These are phyloP conservation scores for Penicillium ochrochloron DNA, from an alignment of 495 filamentous ascomycete species.

Conservation along the genomic window DNA sequence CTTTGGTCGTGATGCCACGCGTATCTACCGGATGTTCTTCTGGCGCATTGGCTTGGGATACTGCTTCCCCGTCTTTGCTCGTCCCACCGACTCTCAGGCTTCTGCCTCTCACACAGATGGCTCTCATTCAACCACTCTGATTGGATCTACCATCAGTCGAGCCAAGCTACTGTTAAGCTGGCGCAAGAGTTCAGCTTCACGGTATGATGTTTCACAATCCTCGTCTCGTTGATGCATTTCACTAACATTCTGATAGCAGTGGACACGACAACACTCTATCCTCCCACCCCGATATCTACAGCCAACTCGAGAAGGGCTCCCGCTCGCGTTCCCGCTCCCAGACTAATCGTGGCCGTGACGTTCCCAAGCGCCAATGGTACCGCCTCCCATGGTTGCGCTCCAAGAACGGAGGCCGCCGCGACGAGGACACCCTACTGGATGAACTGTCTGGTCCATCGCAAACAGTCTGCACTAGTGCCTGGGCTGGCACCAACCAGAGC, in stretches of 20 bases:
- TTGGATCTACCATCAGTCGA: conserved; percentile 29
- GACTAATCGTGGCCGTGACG: no score
- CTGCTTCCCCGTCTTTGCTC: conserved; percentile 28
- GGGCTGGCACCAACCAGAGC: conserved; percentile 38
- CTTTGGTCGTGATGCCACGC: conserved; percentile 73
- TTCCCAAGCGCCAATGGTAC: not conserved
- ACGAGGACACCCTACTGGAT: conserved; percentile 23
- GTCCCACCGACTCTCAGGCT: conserved; percentile 18
- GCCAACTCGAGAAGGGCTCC: conserved; percentile 35
- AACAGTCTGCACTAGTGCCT: conserved; percentile 44
- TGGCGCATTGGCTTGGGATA: conserved; percentile 35
- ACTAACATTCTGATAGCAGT: not conserved
- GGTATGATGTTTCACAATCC: conserved; percentile 19
- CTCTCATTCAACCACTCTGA: conserved; percentile 25
- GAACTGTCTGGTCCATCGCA: conserved; percentile 29
- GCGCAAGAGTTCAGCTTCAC: conserved; percentile 18
- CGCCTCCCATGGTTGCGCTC: conserved; percentile 1
- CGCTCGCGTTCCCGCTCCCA: conserved; percentile 2
- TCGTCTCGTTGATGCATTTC: not conserved
- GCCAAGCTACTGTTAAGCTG: conserved; percentile 37
- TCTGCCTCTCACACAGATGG: not conserved
- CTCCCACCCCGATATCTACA: conserved; percentile 11
- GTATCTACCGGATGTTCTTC: conserved; percentile 64
- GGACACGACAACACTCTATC: conserved; percentile 10
- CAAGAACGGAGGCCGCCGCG: conserved; percentile 12